A percentile compares a stretch with the other conserved stretches of the same genome.
phyloP scores from a whole-genome alignment of 2,329 filamentous ascomycete genomes.

The Anthostomella pinea region DNA sequence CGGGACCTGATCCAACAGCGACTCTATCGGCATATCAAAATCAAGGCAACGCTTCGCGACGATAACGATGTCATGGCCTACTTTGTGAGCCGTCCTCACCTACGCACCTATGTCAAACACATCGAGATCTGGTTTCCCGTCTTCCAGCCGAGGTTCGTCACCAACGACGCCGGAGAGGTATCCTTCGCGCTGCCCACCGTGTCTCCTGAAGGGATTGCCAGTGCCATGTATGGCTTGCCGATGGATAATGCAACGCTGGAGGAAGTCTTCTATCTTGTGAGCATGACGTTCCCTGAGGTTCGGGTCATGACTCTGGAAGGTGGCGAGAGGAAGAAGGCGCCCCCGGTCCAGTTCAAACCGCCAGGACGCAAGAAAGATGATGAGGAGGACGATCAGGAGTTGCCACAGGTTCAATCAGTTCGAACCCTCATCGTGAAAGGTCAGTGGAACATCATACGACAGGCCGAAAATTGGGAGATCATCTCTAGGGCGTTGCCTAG shows the following conservation, averaged over 20 bases:
- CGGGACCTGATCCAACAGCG: slow-evolving; percentile 66
- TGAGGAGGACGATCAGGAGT: slow-evolving; percentile 30
- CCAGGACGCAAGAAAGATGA: slow-evolving; percentile 20
- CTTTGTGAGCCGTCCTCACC: slow-evolving; percentile 56
- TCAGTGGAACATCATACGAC: slow-evolving; percentile 73
- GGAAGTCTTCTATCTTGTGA: slow-evolving; percentile 65
- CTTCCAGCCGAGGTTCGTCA: slow-evolving; percentile 56
- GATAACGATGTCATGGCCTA: slow-evolving; percentile 58
- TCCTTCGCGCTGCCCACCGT: slow-evolving; percentile 48
- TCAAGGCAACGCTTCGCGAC: slow-evolving; percentile 67
- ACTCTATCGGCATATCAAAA: slow-evolving; percentile 72
- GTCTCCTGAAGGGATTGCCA: slow-evolving; percentile 54
- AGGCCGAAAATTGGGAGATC: slow-evolving; percentile 58
- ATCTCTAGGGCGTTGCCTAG: slow-evolving; percentile 63
- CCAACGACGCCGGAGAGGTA: slow-evolving; percentile 41
- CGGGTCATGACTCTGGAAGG: slow-evolving; percentile 70
- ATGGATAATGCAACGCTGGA: slow-evolving; percentile 67
- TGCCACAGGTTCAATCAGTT: slow-evolving; percentile 53
- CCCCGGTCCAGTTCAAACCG: slow-evolving; percentile 58
- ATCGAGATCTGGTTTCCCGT: slow-evolving; percentile 78
- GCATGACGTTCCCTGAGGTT: slow-evolving; percentile 55
- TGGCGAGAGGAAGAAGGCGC: slow-evolving; percentile 73
- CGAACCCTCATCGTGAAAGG: slow-evolving; percentile 69
- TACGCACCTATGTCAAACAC: slow-evolving; percentile 65
- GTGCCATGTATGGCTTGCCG: slow-evolving; percentile 56